Base-by-base conservation (phyloP, 2,329 filamentous ascomycete species). In the Orbilia javanica region DNA sequence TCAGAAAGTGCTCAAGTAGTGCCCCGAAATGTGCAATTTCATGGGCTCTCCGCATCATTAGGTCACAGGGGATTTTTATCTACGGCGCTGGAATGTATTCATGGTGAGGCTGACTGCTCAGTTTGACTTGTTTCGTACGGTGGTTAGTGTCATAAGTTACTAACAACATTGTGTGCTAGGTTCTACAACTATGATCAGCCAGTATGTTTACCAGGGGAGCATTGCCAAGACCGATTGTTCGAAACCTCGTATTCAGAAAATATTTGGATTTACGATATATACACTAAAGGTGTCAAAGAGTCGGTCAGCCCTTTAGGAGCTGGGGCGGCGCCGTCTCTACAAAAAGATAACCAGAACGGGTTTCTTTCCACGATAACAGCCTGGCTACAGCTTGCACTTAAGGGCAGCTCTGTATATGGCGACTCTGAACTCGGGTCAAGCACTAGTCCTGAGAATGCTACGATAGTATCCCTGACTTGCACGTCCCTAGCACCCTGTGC, bases 111-210 rank as follows among this genome's bases (percentile, higher is more conserved):
- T n/a, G n/a, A n/a, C n/a, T n/a, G n/a, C n/a, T n/a, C n/a, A n/a
- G n/a, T n/a, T n/a, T n/a, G n/a, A n/a, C n/a, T n/a, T n/a, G n/a
- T n/a, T n/a, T n/a, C n/a, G n/a, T n/a, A n/a, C n/a, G n/a, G n/a
- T n/a, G n/a, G n/a, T n/a, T n/a, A n/a, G n/a, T n/a, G n/a, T n/a
- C n/a, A n/a, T n/a, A n/a, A n/a, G n/a, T n/a, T n/a, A n/a, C n/a
- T n/a, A n/a, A n/a, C n/a, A n/a, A n/a, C n/a, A n/a, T n/a, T n/a
- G n/a, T n/a, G n/a, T n/a, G n/a, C n/a, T n/a, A n/a, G n/a, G n/a
- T n/a, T n/a, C n/a, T n/a, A 84, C 82, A 80, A 69, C 44, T 69
- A 80, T 57, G 60, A 85, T 34, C 91, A 93, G 84, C 46, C 1
- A 5, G n/a, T n/a, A n/a, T 72, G 68, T 25, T 4, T 31, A 6